Percentiles rank a stretch among this genome's conserved stretches.
phyloP scores from a whole-genome alignment of 2,329 filamentous ascomycete species.

The Zasmidium citrigriseum region DNA sequence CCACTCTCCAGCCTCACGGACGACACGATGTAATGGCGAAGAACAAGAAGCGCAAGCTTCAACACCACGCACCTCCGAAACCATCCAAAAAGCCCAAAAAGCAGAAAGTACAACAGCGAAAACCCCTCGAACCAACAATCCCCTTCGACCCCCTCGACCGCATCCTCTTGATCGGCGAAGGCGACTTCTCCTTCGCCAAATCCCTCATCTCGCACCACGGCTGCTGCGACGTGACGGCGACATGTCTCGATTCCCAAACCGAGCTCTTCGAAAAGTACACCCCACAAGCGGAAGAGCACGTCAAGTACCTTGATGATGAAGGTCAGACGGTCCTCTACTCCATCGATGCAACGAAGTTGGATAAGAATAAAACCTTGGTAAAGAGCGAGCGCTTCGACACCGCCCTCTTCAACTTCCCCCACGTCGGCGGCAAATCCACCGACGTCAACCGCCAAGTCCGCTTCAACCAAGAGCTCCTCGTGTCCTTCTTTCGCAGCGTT shows the following conservation, averaged over 20 bases:
- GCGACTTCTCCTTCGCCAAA: constrained; percentile 74
- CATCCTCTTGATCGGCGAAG: constrained; percentile 78
- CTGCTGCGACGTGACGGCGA: constrained; percentile 68
- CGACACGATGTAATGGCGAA: constrained; percentile 23
- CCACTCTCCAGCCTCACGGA: neutral
- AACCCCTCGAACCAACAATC: constrained; percentile 56
- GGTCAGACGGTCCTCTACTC: constrained; percentile 56
- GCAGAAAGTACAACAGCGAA: constrained; percentile 12
- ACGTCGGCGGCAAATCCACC: constrained; percentile 87
- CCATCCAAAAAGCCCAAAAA: constrained; percentile 2
- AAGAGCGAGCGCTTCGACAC: constrained; percentile 62
- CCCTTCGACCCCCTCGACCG: constrained; percentile 66
- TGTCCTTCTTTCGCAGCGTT: constrained; percentile 65
- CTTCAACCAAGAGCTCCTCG: constrained; percentile 79
- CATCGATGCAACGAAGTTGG: constrained; percentile 69
- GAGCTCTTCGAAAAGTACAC: constrained; percentile 67
- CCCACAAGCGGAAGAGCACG: constrained; percentile 65
- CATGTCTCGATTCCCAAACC: constrained; percentile 62
- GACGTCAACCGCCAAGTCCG: constrained; percentile 94
- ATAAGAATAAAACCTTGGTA: constrained; percentile 45
- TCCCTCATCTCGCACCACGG: constrained; percentile 66
- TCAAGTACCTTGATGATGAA: constrained; percentile 53
- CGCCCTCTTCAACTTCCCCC: constrained; percentile 95
- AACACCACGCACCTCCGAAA: constrained; percentile 13
- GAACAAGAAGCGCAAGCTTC: constrained; percentile 29